phyloP scores from a whole-genome alignment of 345 rosid species.

The Clarkia xantiana region DNA sequence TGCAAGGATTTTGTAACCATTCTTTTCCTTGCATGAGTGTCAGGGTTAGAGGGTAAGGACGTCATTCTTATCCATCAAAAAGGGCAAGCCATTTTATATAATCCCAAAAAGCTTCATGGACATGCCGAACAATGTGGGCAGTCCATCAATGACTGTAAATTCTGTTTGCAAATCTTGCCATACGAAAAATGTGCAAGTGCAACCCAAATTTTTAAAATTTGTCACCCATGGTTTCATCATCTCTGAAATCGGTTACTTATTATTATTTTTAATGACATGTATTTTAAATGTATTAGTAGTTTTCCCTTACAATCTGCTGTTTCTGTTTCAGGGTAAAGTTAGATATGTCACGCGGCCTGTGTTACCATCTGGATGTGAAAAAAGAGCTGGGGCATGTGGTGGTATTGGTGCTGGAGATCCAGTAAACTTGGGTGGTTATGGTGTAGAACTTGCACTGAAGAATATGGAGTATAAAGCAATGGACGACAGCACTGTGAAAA shows the following conservation, averaged over 20 bases:
- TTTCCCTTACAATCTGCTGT: conserved; percentile 14
- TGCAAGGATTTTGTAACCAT: too few species aligned
- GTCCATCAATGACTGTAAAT: too few species aligned
- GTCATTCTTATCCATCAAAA: too few species aligned
- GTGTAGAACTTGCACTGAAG: conserved; percentile 97
- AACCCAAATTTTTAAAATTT: neutral
- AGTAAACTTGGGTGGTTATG: conserved; percentile 90
- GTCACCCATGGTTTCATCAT: neutral
- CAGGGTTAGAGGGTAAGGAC: too few species aligned
- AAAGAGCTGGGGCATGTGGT: conserved; percentile 56
- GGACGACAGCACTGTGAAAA: conserved; percentile 86
- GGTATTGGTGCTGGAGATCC: conserved; percentile 66
- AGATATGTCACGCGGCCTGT: conserved; percentile 87
- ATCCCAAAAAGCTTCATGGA: too few species aligned
- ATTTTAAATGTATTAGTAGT: neutral
- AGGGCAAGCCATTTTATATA: too few species aligned
- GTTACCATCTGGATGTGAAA: conserved; percentile 76
- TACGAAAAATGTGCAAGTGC: too few species aligned
- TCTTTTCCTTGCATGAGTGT: too few species aligned
- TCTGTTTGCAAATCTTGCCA: too few species aligned
- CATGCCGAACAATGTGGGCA: too few species aligned
- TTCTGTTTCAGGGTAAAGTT: conserved; percentile 54
- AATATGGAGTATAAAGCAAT: conserved; percentile 99
- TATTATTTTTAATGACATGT: neutral
- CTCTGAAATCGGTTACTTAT: too few species aligned